These are phyloP conservation scores for Hypomontagnella submonticulosa DNA, from an alignment of 495 filamentous ascomycete species.

Conservation along the genomic window DNA sequence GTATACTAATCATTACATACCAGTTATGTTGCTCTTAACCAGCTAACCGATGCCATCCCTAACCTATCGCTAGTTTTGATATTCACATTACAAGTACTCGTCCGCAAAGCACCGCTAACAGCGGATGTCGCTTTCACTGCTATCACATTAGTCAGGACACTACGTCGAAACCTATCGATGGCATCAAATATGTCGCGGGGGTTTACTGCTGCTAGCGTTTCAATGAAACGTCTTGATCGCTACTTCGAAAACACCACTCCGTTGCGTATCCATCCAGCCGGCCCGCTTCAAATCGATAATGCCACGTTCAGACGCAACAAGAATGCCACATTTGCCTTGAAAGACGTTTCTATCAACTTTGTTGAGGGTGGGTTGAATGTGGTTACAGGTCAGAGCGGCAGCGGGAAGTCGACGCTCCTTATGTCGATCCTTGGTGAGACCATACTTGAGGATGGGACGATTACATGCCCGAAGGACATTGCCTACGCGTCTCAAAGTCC, in stretches of 20 bases:
- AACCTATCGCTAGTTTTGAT: conserved; percentile 57
- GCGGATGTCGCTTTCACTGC: conserved; percentile 63
- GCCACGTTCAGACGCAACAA: conserved; percentile 59
- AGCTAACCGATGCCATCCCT: conserved; percentile 55
- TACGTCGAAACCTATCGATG: conserved; percentile 58
- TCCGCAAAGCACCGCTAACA: conserved; percentile 55
- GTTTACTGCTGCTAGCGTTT: conserved; percentile 55
- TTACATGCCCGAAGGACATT: conserved; percentile 63
- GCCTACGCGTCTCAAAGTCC: conserved; percentile 65
- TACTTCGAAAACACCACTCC: conserved; percentile 58
- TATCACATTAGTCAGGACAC: conserved; percentile 55
- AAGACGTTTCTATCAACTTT: conserved; percentile 61
- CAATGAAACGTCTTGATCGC: conserved; percentile 58
- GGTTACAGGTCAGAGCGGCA: conserved; percentile 65
- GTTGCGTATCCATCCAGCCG: conserved; percentile 53
- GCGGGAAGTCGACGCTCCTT: conserved; percentile 73
- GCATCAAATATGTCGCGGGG: conserved; percentile 52
- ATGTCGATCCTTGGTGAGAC: conserved; percentile 71
- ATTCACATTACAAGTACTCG: conserved; percentile 55
- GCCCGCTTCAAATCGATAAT: conserved; percentile 53
- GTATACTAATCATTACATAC: conserved; percentile 9
- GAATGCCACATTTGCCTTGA: conserved; percentile 57
- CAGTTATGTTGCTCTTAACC: conserved; percentile 44
- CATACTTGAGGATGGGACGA: conserved; percentile 54
- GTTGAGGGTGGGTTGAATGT: conserved; percentile 63